Base-by-base conservation (phyloP, 345 rosid genomes). In the Brassica carinata region DNA sequence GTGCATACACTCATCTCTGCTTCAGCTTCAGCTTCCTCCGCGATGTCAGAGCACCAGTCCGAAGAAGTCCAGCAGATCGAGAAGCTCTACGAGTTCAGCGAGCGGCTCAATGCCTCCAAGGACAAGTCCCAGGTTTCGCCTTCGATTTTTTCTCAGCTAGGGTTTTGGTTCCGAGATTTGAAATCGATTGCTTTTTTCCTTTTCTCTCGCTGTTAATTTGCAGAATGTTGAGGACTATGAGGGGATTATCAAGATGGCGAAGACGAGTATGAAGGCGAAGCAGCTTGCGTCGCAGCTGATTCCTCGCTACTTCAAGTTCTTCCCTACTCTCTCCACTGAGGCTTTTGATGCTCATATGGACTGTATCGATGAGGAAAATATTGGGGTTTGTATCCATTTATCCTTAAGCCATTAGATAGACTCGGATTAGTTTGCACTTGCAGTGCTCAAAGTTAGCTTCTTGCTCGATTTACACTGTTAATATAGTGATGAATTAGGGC, bases 211-310 rank as follows among this genome's bases (percentile, higher is more conserved):
- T 38, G 43, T 2, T 30, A 23, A 23, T 69, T 31, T 62, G 80
- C 74, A 94, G 97, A 94, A 88, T 86, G 95, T 90, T 84, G 85
- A 61, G 76, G 98, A 96, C 81, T 96, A 91, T 51, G 88, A 92
- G 78, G 99, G 98, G 45, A 96, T 94, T 69, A 88, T 96, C 1
- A 89, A 90, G 70, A 88, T 90, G 8, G 79, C 98, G 0, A 92
- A 91, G 68, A 88, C 92, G 62, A 96, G 92, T 67, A 74, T 87
- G 59, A 96, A 94, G 89, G 88, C 97, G 0, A 96, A 91, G 82
- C 99, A 96, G 74, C 87, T 96, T 85, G 97, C 97, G 0, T 98
- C 98, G 14, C 99, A 94, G 93, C 89, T 96, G 14, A 96, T 96
- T 75, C 99, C 99, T 13, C 89, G 99, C 73, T 96, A 91, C 89